phyloP scores from a whole-genome alignment of 2,329 filamentous ascomycete species.

The Bertia moriformis region DNA sequence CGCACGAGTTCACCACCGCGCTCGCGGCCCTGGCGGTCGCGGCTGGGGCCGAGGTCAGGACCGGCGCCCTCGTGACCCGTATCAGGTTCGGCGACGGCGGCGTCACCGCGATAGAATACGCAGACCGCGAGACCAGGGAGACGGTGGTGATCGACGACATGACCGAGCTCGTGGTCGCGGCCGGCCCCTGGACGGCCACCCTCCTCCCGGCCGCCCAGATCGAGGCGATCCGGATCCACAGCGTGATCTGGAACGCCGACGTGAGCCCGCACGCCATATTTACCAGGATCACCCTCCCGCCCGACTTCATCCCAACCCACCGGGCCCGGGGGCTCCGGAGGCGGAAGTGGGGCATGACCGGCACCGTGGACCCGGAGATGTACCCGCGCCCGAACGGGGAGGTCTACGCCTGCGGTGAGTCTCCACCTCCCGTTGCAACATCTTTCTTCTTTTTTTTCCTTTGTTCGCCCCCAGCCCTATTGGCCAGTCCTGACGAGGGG shows the following conservation, averaged over 20 bases:
- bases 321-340: too few species aligned
- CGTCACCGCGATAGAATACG: too few species aligned
- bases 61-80: too few species aligned
- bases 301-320: constrained; percentile 40
- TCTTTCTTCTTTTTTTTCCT: too few species aligned
- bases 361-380: constrained; percentile 73
- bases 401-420: constrained; percentile 75
- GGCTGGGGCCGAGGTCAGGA: too few species aligned
- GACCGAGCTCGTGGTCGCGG: constrained; percentile 36
- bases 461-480: too few species aligned
- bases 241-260: constrained; percentile 47
- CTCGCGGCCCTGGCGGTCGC: too few species aligned
- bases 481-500: too few species aligned
- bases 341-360: constrained; percentile 31
- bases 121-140: constrained; percentile 27
- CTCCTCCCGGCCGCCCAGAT: constrained; percentile 43
- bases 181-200: constrained; percentile 48
- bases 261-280: constrained; percentile 70
- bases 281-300: constrained; percentile 66
- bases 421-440: not conserved
- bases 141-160: constrained; percentile 22
- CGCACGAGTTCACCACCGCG: too few species aligned
- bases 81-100: too few species aligned
- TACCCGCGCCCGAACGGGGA: constrained; percentile 81
- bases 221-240: constrained; percentile 45